These are phyloP conservation scores for Paspalum notatum DNA, from an alignment of 176 grass and related monocot species.

Conservation along the genomic window DNA sequence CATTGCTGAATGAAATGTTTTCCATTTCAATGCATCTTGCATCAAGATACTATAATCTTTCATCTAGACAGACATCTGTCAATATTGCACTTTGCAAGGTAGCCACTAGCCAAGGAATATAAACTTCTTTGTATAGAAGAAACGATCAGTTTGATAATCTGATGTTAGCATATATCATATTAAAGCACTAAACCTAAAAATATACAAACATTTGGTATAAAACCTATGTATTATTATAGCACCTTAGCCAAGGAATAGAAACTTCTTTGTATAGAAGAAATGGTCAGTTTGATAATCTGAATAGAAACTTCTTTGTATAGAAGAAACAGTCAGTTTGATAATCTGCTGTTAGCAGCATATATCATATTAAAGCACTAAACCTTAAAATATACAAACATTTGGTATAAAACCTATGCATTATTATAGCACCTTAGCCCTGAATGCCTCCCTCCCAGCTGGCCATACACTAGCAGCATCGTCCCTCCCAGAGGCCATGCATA, in stretches of 20 bases:
- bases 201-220: background rate
- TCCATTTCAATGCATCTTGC: background rate
- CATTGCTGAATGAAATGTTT: background rate
- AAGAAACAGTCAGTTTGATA: background rate
- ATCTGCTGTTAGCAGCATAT: background rate
- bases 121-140: background rate
- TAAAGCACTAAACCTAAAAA: background rate
- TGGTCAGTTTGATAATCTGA: background rate
- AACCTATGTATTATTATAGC: background rate
- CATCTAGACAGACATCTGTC: background rate
- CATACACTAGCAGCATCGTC: too few species aligned
- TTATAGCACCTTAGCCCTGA: background rate
- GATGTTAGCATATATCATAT: background rate
- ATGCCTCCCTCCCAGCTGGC: too few species aligned
- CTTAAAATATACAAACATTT: background rate
- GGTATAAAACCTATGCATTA: background rate
- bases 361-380: background rate
- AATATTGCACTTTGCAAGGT: background rate
- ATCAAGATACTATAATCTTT: background rate
- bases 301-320: background rate
- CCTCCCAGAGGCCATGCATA: too few species aligned
- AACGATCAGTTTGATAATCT: background rate
- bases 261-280: background rate
- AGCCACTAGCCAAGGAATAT: background rate
- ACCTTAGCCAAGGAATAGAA: background rate